Base-by-base conservation (phyloP, 2,329 filamentous ascomycete species). In the Cladophialophora immunda region DNA sequence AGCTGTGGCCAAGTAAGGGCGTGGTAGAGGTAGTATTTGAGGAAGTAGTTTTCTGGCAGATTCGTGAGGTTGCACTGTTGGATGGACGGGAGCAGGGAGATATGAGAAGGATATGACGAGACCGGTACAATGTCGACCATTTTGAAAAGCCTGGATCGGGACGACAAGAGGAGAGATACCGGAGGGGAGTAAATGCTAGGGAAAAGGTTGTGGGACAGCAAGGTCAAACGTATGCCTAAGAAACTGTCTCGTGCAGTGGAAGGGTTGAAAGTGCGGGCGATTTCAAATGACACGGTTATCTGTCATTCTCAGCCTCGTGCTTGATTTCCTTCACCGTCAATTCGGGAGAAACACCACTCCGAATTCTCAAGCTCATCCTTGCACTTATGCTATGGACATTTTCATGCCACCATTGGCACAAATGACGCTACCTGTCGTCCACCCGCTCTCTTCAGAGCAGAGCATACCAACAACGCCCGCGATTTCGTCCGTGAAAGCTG, bases 1-100 rank as follows among this genome's bases (percentile, higher is more conserved):
- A 99, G 89, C 82, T 98, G 94, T 54, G 95, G 95, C 95, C 95
- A 99, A 74, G 93, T 97, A 73, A 98, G 89, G 17, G 94, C 94
- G 82, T 99, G 95, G 87, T 99, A 99, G 76, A 99, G 89, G 84
- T 99, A 99, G 86, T 99, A 99, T 87, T 99, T 99, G 82, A 97
- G 92, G 80, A 98, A 98, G 87, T 99, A 99, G 86, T 99, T 99
- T 82, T 99, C 95, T 72, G 95, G 95, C 62, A 99, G 87, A 84
- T 99, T 99, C 79, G 96, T 97, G 78, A 99, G 94, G 85, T 99
- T 98, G 78, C 94, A 94, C 81, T 96, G 93, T 83, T 99, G 95
- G 78, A 99, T 91, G 71, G 92, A 85, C 72, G 88, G 90, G 73
- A 99, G 89, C 71, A 95, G 84, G 72, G 94, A 91, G 81, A 99